Conservation (phyloP, 495 filamentous ascomycete genomes). For the Penicillium egyptiacum region DNA sequence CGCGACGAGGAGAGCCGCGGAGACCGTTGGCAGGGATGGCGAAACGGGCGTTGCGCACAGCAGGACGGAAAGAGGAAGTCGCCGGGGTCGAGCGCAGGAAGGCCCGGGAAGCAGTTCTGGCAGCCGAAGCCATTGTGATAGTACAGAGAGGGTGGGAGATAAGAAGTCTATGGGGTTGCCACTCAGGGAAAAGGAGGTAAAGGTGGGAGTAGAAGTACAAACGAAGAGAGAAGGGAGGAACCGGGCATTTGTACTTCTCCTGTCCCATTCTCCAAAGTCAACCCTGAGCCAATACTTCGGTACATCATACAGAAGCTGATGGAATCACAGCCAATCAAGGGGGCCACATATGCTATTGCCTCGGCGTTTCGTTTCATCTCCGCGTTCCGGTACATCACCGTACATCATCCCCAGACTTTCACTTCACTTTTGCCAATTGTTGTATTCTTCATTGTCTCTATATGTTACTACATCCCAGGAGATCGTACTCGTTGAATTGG, state of each 20-base stretch:
- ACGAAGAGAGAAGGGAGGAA: constrained; percentile 23
- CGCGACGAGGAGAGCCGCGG: constrained; percentile 65
- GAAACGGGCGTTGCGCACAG: constrained; percentile 57
- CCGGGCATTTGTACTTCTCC: constrained; percentile 10
- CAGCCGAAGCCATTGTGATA: constrained; percentile 56
- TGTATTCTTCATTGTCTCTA: neutral
- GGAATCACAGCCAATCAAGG: constrained; percentile 24
- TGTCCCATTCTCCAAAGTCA: neutral
- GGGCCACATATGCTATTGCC: constrained; percentile 21
- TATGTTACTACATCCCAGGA: neutral
- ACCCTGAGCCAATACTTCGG: constrained; percentile 11
- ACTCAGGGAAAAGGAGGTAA: constrained; percentile 15
- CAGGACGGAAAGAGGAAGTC: constrained; percentile 47
- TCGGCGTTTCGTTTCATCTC: constrained; percentile 19
- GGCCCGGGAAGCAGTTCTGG: constrained; percentile 51
- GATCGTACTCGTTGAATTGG: neutral
- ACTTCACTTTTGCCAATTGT: neutral
- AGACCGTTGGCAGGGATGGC: constrained; percentile 60
- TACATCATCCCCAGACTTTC: constrained; percentile 8
- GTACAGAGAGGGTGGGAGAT: constrained; percentile 4
- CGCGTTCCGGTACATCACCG: constrained; percentile 15
- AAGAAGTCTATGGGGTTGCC: neutral
- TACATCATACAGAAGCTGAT: constrained; percentile 11
- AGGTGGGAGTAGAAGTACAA: constrained; percentile 19
- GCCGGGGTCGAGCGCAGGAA: constrained; percentile 51